Evolutionary conservation across 1,284 basidiomycete species (phyloP).

Genomic region (Vanrija sp.): DNA sequence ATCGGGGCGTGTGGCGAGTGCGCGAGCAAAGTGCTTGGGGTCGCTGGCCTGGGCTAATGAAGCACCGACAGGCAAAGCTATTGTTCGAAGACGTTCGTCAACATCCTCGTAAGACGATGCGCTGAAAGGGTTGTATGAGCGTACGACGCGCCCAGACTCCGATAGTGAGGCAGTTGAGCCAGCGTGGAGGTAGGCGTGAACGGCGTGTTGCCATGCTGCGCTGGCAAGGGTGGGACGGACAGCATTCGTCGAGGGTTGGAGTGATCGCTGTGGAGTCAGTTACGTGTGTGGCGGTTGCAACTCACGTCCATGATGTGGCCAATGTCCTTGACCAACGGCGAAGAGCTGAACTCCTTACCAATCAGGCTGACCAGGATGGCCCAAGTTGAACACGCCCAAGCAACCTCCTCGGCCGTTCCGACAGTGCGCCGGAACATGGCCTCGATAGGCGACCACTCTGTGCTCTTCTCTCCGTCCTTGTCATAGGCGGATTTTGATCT

Average conservation of each 20-base stretch:
- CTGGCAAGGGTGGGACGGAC: slow-evolving; percentile 33
- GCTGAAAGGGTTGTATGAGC: slow-evolving; percentile 32
- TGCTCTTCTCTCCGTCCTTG: slow-evolving; percentile 30
- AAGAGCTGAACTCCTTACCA: slow-evolving; percentile 38
- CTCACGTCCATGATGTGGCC: slow-evolving; percentile 47
- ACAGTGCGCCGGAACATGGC: slow-evolving; percentile 32
- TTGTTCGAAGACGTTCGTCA: slow-evolving; percentile 19
- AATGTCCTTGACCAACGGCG: slow-evolving; percentile 26
- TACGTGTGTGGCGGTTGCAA: not conserved
- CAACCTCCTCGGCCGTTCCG: slow-evolving; percentile 28
- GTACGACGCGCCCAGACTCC: slow-evolving; percentile 22
- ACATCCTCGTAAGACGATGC: slow-evolving; percentile 20
- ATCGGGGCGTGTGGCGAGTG: slow-evolving; percentile 9
- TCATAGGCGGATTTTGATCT: slow-evolving; percentile 1
- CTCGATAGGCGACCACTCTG: slow-evolving; percentile 34
- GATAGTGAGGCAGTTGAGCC: slow-evolving; percentile 20
- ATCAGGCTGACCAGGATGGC: slow-evolving; percentile 41
- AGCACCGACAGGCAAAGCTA: slow-evolving; percentile 28
- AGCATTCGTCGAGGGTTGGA: slow-evolving; percentile 31
- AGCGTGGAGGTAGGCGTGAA: slow-evolving; percentile 42
- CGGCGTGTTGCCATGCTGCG: slow-evolving; percentile 46
- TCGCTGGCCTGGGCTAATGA: slow-evolving; percentile 20
- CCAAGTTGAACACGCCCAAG: slow-evolving; percentile 48
- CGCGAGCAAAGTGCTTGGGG: slow-evolving; percentile 2
- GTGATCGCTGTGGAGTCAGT: slow-evolving; percentile 28